These are phyloP conservation scores for Hondaea fermentalgiana DNA, from an alignment of 108 stramenopile genomes.

Conservation along the genomic window DNA sequence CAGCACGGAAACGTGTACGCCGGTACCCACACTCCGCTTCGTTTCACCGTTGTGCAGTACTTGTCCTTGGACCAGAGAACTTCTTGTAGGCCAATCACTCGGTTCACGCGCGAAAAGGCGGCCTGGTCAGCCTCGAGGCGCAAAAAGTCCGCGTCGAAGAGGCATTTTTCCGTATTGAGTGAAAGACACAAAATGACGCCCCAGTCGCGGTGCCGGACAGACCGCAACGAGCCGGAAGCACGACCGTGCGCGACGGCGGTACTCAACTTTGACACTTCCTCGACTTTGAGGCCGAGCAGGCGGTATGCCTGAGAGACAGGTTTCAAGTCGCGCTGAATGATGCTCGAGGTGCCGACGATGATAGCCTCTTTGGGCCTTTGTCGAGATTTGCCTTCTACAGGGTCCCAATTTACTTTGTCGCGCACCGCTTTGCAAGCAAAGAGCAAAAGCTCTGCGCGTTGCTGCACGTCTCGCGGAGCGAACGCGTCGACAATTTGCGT, in stretches of 20 bases:
- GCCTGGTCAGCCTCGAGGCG: neutral
- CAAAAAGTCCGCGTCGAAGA: neutral
- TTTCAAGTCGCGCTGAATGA: neutral
- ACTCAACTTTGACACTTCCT: neutral
- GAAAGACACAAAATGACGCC: neutral
- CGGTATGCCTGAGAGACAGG: neutral
- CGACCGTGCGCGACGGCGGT: neutral
- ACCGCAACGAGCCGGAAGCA: neutral
- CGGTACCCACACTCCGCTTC: neutral
- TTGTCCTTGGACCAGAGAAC: constrained; percentile 15
- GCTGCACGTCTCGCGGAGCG: neutral
- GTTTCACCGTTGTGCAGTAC: neutral
- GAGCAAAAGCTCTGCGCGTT: neutral
- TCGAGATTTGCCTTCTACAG: neutral
- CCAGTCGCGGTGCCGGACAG: neutral
- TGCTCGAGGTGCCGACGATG: neutral
- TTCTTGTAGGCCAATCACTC: neutral
- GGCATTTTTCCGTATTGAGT: constrained; percentile 4
- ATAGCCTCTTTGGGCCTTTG: neutral
- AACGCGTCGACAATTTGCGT: no score
- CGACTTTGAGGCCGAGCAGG: neutral
- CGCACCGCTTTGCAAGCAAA: neutral
- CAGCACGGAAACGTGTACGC: neutral
- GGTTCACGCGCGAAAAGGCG: neutral
- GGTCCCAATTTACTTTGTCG: constrained; percentile 7